Evolutionary conservation across 2,329 filamentous ascomycete genomes (phyloP), one percentile per base, ranked within the genome.

Genomic region (Botrytis squamosa): DNA sequence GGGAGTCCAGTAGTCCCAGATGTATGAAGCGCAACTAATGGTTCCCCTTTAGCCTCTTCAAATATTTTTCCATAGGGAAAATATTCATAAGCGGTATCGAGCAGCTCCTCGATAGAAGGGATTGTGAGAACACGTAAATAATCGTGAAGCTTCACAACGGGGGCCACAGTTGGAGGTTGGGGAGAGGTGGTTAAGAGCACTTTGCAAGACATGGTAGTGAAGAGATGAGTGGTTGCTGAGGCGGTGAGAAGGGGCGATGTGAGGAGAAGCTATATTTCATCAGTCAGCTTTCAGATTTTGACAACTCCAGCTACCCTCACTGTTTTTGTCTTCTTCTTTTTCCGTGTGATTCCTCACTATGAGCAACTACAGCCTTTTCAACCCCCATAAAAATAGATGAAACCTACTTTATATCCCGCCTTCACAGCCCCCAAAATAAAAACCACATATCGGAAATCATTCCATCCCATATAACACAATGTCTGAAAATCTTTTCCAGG

Each of bases 381-480:
- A 42, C 20, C 6, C 3, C 46, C 20, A 52, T 20, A 20, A 10
- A 71, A 38, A 29, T 3, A n/a, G 6, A 40, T 12, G 16, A 52
- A 14, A n/a, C 70, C 8, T 67, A 67, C 49, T 29, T 46, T 55
- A 22, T 72, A 68, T 8, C 49, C 46, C 16, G 62, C 70, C 38
- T 72, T 68, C n/a, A 72, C 49, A 33, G 62, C 63, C 7, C 44
- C 49, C 9, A 68, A 7, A 44, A 72, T 33, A 16, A 67, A 38
- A 22, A 63, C 29, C 1, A 25, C 25, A 38, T 64, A 67, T 44
- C 70, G 18, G 12, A 67, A 12, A 67, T 68, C 70, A 57, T 72
- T 68, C n/a, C 44, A 42, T 0, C 84, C 85, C 68, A 86, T 82
- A 76, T 85, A 86, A 3, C 84, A 83, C 40, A 86, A 79, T 0